A percentile compares a stretch with the other conserved stretches of the same genome.
Evolutionary conservation across 2,329 filamentous ascomycete species (phyloP).

Genomic region (Apiospora aurea): DNA sequence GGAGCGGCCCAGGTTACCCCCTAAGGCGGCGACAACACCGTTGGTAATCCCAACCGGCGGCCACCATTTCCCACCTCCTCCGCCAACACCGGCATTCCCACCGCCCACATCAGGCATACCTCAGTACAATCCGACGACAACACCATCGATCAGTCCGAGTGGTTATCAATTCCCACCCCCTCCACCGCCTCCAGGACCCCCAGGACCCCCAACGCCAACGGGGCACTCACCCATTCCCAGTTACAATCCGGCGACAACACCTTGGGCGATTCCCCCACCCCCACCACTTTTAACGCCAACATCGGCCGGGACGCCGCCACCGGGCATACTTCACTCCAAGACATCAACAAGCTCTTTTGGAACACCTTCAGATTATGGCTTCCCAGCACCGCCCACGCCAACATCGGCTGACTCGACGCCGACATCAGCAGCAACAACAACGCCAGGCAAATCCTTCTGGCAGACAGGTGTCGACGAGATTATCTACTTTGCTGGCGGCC

Average conservation of each 20-base stretch:
- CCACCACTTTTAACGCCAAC: background rate
- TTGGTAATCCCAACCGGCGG: background rate
- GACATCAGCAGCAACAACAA: slow-evolving; percentile 29
- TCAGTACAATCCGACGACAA: background rate
- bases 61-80: slow-evolving; percentile 1
- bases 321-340: background rate
- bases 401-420: slow-evolving; percentile 28
- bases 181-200: background rate
- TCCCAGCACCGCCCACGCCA: slow-evolving; percentile 14
- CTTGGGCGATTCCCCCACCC: background rate
- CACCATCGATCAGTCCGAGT: background rate
- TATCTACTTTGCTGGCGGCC: slow-evolving; percentile 69
- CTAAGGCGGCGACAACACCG: slow-evolving; percentile 15
- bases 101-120: background rate
- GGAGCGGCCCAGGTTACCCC: background rate
- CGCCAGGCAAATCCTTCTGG: slow-evolving; percentile 45
- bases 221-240: too few species aligned
- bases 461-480: slow-evolving; percentile 63
- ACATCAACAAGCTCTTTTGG: background rate
- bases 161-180: background rate
- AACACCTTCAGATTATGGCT: background rate
- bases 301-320: background rate
- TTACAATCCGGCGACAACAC: background rate
- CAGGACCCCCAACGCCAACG: background rate
- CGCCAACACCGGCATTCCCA: background rate